Percentiles rank a stretch among this genome's conserved stretches.
Conservation (phyloP, 2,329 filamentous ascomycete genomes). For the Fonsecaea pedrosoi region DNA sequence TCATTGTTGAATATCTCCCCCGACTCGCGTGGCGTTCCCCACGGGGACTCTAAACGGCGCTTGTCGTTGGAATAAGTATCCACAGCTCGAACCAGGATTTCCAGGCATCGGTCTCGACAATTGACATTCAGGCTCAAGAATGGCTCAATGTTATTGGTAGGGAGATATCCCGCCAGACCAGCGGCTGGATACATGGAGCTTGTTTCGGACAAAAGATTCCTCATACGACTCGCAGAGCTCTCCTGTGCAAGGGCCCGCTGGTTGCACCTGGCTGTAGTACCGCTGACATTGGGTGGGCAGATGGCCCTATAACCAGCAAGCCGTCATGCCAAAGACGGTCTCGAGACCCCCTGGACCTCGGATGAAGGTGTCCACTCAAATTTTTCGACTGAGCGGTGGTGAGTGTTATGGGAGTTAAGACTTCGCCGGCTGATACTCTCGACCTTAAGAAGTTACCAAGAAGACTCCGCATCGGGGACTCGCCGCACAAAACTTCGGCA, state of each 20-base stretch:
- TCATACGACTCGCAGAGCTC: not conserved
- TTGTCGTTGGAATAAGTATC: not conserved
- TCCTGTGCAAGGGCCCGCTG: not conserved
- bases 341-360: not conserved
- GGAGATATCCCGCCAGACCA: not conserved
- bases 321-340: not conserved
- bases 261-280: not conserved
- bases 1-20: not conserved
- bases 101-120: not conserved
- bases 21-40: slow-evolving; percentile 4
- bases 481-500: not conserved
- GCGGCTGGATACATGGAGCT: not conserved
- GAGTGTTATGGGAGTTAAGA: not conserved
- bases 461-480: not conserved
- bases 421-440: not conserved
- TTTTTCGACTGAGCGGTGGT: not conserved
- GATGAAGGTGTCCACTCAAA: not conserved
- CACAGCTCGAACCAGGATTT: not conserved
- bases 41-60: not conserved
- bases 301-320: not conserved
- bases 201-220: slow-evolving; percentile 1
- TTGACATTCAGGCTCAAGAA: not conserved
- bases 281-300: not conserved
- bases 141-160: not conserved
- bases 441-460: not conserved